Evolutionary conservation across 441 rosid genomes (phyloP).

Genomic region (Populus tomentosa): DNA sequence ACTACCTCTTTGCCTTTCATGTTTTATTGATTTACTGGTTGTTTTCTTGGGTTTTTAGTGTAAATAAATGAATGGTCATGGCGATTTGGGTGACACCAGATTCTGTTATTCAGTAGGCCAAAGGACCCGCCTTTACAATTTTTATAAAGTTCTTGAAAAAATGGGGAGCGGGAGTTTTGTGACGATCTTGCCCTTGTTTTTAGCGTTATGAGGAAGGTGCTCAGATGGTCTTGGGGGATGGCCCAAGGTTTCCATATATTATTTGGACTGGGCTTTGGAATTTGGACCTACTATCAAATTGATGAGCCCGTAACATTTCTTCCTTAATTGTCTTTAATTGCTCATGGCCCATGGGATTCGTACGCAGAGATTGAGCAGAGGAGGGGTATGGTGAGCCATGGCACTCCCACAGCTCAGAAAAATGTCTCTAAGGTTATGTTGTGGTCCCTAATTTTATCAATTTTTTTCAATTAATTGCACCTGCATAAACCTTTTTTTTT

Average conservation of each 20-base stretch:
- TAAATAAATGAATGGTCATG: background rate
- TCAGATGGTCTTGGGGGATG: background rate
- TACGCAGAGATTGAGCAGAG: background rate
- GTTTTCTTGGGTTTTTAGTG: background rate
- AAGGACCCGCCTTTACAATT: slow-evolving; percentile 22
- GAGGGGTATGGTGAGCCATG: background rate
- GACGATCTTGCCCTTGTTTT: slow-evolving; percentile 15
- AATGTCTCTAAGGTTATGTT: background rate
- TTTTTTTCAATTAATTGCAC: no score
- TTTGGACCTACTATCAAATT: background rate
- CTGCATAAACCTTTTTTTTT: no score
- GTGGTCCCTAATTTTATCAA: no score
- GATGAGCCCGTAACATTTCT: background rate
- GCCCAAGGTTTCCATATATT: background rate
- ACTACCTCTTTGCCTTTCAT: background rate
- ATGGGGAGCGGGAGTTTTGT: background rate
- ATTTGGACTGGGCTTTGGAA: background rate
- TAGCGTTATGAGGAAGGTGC: background rate
- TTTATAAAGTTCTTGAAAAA: slow-evolving; percentile 11
- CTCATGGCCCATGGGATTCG: background rate
- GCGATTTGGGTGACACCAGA: background rate
- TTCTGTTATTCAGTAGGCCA: slow-evolving; percentile 29
- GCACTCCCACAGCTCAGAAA: background rate
- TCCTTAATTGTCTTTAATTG: background rate
- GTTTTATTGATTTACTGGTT: background rate